Evolutionary conservation across 169 alveolate species (phyloP), one percentile per base, ranked within the genome.

Genomic region (Babesia bovis): DNA sequence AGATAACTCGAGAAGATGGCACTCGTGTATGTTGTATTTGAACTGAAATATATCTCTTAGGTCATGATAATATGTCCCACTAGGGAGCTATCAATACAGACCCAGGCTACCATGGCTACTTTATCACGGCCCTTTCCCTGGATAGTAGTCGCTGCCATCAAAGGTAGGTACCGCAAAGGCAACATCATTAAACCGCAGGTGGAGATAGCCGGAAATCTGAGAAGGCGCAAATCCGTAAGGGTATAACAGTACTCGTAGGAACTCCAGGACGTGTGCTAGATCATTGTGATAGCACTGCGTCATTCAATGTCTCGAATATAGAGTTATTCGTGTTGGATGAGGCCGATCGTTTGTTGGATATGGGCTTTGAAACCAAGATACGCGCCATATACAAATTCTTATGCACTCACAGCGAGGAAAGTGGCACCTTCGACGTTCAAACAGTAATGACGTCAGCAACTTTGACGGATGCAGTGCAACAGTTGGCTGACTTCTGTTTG

Each of bases 201-300:
- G 98, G 98, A n/a, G 97, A 92, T 71, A 92, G 92, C 61, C 84
- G 91, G 42, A 93, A 93, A 55, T 83, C 93, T 35, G 97, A 94
- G 72, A 91, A 90, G 84, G 93, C 92, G 51, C 94, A 97, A 47
- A 85, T 98, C 36, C 88, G 94, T 58, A 91, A 91, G 66, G 96
- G 97, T 0, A 95, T 98, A 28, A 97, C 98, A 71, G 81, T 96
- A 15, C 81, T 97, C 40, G 91, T 96, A 15, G 97, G 97, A 30
- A 98, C 99, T 32, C 99, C 99, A 7, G 99, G 99, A 15, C 91
- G 99, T 66, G 72, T 98, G 44, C 52, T 96, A 7, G 99, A 98
- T 78, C 97, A 95, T 67, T 82, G 96, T 50, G 90, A 90, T 56
- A 91, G 92, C 66, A 93, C 98, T 21, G 77, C 92, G 53, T 92